Percentiles rank a stretch among this genome's conserved stretches.
Evolutionary conservation across 2,329 filamentous ascomycete species (phyloP).

Genomic region (Exserohilum rostratum): DNA sequence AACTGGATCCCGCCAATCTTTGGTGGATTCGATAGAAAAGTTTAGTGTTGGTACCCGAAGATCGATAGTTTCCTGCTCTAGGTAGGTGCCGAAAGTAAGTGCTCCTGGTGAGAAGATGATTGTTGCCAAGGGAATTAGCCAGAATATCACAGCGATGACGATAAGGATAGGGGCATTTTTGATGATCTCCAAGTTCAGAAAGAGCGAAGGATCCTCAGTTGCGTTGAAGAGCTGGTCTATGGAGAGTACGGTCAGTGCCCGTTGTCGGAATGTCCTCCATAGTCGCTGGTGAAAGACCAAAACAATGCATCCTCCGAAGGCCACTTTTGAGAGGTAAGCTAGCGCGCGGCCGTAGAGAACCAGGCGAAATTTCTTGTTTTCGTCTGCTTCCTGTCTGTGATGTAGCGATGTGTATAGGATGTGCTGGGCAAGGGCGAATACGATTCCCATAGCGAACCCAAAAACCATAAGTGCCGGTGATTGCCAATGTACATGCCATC

Average conservation of each 20-base stretch:
- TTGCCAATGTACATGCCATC: conserved; percentile 48
- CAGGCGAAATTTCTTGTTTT: conserved; percentile 39
- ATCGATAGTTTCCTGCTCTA: conserved; percentile 20
- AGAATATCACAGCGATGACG: conserved; percentile 39
- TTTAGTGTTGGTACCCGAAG: conserved; percentile 35
- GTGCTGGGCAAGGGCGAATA: conserved; percentile 41
- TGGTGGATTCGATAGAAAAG: conserved; percentile 40
- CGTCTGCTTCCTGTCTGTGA: conserved; percentile 29
- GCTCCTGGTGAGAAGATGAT: conserved; percentile 49
- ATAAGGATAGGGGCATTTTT: conserved; percentile 35
- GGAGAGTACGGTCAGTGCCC: conserved; percentile 40
- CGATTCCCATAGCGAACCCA: conserved; percentile 36
- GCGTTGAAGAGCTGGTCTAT: conserved; percentile 47
- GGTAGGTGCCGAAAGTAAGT: conserved; percentile 44
- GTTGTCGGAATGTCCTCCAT: conserved; percentile 43
- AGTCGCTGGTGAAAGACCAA: conserved; percentile 45
- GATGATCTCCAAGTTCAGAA: conserved; percentile 42
- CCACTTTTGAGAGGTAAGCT: conserved; percentile 44
- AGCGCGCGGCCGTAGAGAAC: conserved; percentile 45
- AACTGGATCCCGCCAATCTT: conserved; percentile 39
- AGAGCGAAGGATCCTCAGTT: conserved; percentile 42
- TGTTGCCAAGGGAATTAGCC: conserved; percentile 46
- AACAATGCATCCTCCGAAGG: conserved; percentile 41
- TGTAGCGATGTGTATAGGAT: conserved; percentile 40
- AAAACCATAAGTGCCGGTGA: conserved; percentile 34